These are phyloP conservation scores for Parmelia sp. DNA, from an alignment of 495 filamentous ascomycete species.

Conservation along the genomic window DNA sequence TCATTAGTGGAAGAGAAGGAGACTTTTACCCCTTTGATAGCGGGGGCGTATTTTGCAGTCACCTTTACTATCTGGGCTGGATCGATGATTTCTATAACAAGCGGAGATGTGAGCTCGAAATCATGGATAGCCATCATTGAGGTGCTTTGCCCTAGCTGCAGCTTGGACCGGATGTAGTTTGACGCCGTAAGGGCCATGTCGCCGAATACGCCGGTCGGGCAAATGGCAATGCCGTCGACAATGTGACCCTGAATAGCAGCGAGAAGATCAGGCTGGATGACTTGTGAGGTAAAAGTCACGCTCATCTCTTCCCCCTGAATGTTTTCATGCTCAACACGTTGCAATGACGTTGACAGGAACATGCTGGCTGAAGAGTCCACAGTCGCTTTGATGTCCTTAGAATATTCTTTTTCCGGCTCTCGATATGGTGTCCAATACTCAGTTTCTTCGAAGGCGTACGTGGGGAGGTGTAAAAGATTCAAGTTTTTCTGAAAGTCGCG, in stretches of 20 bases:
- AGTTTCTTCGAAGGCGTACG: conserved; percentile 61
- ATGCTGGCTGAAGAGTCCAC: conserved; percentile 3
- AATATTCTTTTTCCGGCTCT: conserved; percentile 4
- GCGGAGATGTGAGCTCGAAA: neutral
- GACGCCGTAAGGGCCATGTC: conserved; percentile 43
- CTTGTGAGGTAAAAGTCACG: conserved; percentile 8
- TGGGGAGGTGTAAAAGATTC: conserved; percentile 42
- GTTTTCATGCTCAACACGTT: conserved; percentile 1
- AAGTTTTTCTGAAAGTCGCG: conserved; percentile 31
- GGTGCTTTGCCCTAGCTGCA: conserved; percentile 31
- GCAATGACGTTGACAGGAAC: conserved; percentile 2
- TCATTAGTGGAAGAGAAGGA: conserved; percentile 10
- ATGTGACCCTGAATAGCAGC: conserved; percentile 49
- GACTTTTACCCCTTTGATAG: conserved; percentile 3
- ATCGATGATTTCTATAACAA: conserved; percentile 5
- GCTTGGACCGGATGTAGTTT: conserved; percentile 39
- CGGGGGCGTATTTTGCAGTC: conserved; percentile 2
- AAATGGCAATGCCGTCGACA: conserved; percentile 46
- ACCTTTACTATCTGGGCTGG: conserved; percentile 10
- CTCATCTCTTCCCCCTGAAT: neutral
- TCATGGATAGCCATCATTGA: conserved; percentile 34
- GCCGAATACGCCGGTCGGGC: conserved; percentile 33
- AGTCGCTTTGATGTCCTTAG: conserved; percentile 4
- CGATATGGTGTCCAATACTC: conserved; percentile 53
- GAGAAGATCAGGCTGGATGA: conserved; percentile 39